Percentiles rank a stretch among this genome's conserved stretches.
These are phyloP conservation scores for Filobasidium uniguttulatum DNA, from an alignment of 1,284 basidiomycete species.

Conservation along the genomic window DNA sequence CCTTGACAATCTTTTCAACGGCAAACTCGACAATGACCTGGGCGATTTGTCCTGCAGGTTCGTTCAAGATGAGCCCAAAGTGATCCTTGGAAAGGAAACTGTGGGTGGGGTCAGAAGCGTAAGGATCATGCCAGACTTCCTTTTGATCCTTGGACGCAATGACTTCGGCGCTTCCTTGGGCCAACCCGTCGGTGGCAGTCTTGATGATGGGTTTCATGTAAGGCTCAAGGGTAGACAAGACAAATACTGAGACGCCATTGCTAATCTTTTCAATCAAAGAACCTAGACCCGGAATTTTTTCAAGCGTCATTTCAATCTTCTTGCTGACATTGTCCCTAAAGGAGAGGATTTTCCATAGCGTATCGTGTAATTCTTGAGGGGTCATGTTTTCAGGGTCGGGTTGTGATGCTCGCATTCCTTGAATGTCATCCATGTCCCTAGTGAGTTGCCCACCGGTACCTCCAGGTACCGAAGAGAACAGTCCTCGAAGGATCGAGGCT, in stretches of 20 bases:
- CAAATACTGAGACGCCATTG: constrained; percentile 67
- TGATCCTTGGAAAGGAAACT: constrained; percentile 44
- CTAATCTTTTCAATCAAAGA: constrained; percentile 67
- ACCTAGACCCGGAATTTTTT: constrained; percentile 45
- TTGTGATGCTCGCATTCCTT: constrained; percentile 52
- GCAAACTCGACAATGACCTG: constrained; percentile 47
- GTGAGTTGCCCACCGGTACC: constrained; percentile 45
- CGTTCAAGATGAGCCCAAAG: constrained; percentile 61
- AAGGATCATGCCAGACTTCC: constrained; percentile 60
- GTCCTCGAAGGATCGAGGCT: constrained; percentile 23
- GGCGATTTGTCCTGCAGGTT: constrained; percentile 66
- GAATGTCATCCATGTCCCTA: constrained; percentile 61
- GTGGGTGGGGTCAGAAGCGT: constrained; percentile 70
- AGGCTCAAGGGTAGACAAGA: constrained; percentile 60
- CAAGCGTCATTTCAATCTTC: constrained; percentile 68
- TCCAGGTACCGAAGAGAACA: constrained; percentile 49
- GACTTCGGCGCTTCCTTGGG: constrained; percentile 54
- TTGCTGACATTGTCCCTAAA: constrained; percentile 77
- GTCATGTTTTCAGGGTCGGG: constrained; percentile 65
- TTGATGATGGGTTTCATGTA: constrained; percentile 62
- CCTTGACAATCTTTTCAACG: constrained; percentile 50
- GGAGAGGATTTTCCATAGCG: constrained; percentile 70
- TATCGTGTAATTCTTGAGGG: constrained; percentile 62
- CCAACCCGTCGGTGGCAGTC: constrained; percentile 53
- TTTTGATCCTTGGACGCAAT: constrained; percentile 66